These are phyloP conservation scores for Achaetomium macrosporum DNA, from an alignment of 2,329 filamentous ascomycete species.

Conservation along the genomic window DNA sequence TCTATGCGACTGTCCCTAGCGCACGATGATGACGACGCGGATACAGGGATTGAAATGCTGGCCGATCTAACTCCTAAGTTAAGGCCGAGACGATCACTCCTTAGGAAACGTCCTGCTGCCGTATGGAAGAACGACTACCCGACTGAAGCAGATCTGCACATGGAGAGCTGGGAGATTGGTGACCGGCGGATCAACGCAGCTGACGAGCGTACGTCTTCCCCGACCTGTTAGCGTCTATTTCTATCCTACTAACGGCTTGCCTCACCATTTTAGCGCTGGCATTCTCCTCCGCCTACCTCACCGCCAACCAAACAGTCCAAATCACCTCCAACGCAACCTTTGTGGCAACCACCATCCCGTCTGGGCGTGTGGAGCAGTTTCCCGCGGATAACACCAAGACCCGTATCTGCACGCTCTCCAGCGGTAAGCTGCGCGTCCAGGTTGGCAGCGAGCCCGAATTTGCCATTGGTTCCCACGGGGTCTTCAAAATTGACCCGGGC, in stretches of 20 bases:
- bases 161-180: slow-evolving; percentile 19
- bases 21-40: background rate
- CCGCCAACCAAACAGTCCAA: slow-evolving; percentile 11
- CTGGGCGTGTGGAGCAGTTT: slow-evolving; percentile 14
- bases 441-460: slow-evolving; percentile 22
- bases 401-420: slow-evolving; percentile 14
- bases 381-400: slow-evolving; percentile 3
- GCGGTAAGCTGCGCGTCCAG: slow-evolving; percentile 17
- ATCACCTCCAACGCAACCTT: slow-evolving; percentile 6
- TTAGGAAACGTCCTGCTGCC: background rate
- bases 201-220: background rate
- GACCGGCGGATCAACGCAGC: slow-evolving; percentile 2
- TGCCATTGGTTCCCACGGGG: slow-evolving; percentile 24
- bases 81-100: background rate
- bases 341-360: slow-evolving; percentile 6
- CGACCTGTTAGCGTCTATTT: background rate
- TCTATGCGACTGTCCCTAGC: background rate
- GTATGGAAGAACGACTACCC: background rate
- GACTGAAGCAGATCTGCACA: slow-evolving; percentile 5
- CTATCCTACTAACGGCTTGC: background rate
- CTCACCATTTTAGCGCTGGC: slow-evolving; percentile 1
- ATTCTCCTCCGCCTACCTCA: slow-evolving; percentile 12
- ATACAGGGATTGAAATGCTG: background rate
- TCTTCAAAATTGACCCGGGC: slow-evolving; percentile 25
- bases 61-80: background rate